Conservation (phyloP, 495 filamentous ascomycete genomes). For the Rusavskia elegans region DNA sequence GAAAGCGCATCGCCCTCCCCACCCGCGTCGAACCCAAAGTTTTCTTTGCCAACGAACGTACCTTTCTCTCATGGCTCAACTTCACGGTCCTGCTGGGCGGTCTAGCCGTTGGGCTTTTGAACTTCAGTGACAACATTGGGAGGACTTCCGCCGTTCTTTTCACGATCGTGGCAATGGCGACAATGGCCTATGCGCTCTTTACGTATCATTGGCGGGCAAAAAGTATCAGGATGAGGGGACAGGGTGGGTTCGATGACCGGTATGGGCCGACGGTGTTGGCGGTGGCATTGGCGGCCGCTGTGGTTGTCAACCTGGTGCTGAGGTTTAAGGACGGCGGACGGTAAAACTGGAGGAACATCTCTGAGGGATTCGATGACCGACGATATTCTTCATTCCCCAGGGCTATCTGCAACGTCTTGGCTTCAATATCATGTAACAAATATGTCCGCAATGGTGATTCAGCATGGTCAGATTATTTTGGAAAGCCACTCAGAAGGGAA, state of each 20-base stretch:
- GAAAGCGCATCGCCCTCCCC: conserved; percentile 96
- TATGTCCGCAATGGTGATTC: too few species aligned
- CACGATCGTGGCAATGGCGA: conserved; percentile 84
- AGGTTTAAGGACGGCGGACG: conserved; percentile 31
- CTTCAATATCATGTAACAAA: too few species aligned
- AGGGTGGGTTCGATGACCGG: conserved; percentile 91
- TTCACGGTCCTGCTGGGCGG: conserved; percentile 97
- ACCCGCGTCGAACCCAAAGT: conserved; percentile 98
- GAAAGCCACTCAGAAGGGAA: too few species aligned
- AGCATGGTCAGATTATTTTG: too few species aligned
- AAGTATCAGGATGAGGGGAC: conserved; percentile 77
- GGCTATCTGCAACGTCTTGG: too few species aligned
- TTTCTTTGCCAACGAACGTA: conserved; percentile 99
- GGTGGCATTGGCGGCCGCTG: conserved; percentile 65
- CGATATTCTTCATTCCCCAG: too few species aligned
- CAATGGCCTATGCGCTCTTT: conserved; percentile 87
- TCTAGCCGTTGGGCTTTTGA: conserved; percentile 86
- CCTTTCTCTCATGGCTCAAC: conserved; percentile 98
- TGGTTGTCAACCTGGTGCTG: conserved; percentile 87
- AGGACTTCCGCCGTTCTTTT: conserved; percentile 87
- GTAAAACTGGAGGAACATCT: background rate
- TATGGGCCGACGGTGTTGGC: conserved; percentile 84
- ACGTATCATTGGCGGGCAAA: conserved; percentile 96
- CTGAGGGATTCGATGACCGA: background rate
- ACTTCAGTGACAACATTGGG: conserved; percentile 89